Conservation (phyloP, 306 rosid species). For the Begonia peltatifolia region DNA sequence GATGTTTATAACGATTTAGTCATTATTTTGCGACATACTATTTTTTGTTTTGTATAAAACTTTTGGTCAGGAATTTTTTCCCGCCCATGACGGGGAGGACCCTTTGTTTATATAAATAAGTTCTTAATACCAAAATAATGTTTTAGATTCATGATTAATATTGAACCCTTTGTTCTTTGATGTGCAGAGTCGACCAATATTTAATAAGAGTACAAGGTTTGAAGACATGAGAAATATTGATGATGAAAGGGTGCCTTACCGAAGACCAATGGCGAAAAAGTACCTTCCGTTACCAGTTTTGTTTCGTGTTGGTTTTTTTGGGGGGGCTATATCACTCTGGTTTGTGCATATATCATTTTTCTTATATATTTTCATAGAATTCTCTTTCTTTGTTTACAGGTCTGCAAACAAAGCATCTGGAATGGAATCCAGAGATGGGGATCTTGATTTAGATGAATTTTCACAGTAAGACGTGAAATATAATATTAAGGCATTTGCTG, state of each 20-base stretch:
- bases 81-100: too few relatives aligned
- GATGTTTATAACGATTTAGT: too few relatives aligned
- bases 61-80: too few relatives aligned
- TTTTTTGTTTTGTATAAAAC: too few relatives aligned
- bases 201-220: constrained; percentile 88
- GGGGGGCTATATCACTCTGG: not conserved
- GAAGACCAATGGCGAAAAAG: constrained; percentile 75
- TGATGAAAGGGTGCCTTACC: constrained; percentile 64
- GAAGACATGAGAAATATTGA: constrained; percentile 80
- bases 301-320: not conserved
- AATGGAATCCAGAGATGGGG: constrained; percentile 88
- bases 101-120: too few relatives aligned
- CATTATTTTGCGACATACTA: too few relatives aligned
- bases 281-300: constrained; percentile 9
- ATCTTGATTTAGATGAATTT: constrained; percentile 79
- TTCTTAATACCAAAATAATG: too few relatives aligned
- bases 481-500: not conserved
- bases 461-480: constrained; percentile 45
- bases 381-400: constrained; percentile 21
- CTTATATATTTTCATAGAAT: constrained; percentile 6
- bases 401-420: constrained; percentile 58
- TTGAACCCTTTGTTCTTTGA: not conserved
- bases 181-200: constrained; percentile 89
- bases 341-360: not conserved
- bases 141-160: not conserved